Base-by-base conservation (phyloP, 2,329 filamentous ascomycete genomes). In the Talaromyces islandicus region DNA sequence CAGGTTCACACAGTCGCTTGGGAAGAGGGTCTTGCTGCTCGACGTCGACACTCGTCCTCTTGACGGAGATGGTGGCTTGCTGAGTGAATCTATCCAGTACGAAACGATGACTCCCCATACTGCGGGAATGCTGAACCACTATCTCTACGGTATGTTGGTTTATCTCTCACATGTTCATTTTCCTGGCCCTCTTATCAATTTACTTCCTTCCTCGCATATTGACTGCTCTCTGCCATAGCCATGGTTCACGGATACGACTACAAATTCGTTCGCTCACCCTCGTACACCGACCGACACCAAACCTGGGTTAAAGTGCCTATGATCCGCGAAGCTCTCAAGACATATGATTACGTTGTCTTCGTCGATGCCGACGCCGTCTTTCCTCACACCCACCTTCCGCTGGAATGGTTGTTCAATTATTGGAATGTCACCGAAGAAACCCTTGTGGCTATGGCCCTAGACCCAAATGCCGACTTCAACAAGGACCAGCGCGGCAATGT, bases 271-370 rank as follows among this genome's bases (percentile, higher is more conserved):
- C 59, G 57, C 32, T 24, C 59, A 2, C 56, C 59, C 9, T 2
- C 10, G 9, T 61, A 61, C 51, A 57, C 55, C 21, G 59, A 61
- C 51, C 55, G 59, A 35, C 60, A 59, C 38, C 38, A 54, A 10
- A 62, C 60, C 14, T 62, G 60, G 60, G 58, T 57, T 48, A 62
- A 62, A 25, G 60, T 62, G 7, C 60, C 60, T 25, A 57, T 60
- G 60, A 62, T 62, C 12, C 60, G 60, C n/a, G 60, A 62, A 35
- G 60, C 57, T 11, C 57, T 62, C 24, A 60, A 60, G 25, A 53
- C 58, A 7, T 62, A 62, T 14, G 57, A 62, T 21, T 60, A 60
- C 5, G 60, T 62, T 17, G 60, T 62, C 11, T 62, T 62, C 11
- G 53, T 62, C 52, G 60, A 62, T 30, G 58, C 57, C 30, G 60